A percentile compares a stretch with the other conserved stretches of the same genome.
Conservation (phyloP, 2,329 filamentous ascomycete genomes). For the Penicillium brevicompactum region DNA sequence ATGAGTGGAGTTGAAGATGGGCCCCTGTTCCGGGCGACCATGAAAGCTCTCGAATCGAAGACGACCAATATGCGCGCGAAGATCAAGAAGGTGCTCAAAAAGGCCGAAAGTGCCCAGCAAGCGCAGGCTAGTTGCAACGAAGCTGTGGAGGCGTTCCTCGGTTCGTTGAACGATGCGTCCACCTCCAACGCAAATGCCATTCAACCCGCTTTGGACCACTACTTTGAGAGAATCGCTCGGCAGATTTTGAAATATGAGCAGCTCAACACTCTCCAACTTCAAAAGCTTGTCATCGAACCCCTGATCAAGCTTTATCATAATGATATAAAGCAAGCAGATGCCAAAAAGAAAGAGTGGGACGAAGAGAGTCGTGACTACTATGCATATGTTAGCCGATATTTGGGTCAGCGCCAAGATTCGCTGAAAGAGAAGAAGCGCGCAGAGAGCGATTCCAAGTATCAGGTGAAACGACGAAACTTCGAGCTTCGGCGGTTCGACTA, state of each 20-base stretch:
- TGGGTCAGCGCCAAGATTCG: slow-evolving; percentile 94
- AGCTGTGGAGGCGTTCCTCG: slow-evolving; percentile 78
- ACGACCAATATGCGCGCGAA: slow-evolving; percentile 89
- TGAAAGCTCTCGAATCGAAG: slow-evolving; percentile 95
- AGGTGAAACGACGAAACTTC: slow-evolving; percentile 88
- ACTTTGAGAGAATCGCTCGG: slow-evolving; percentile 93
- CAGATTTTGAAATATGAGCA: slow-evolving; percentile 88
- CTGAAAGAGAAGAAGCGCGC: slow-evolving; percentile 95
- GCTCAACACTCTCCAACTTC: slow-evolving; percentile 79
- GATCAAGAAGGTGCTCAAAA: slow-evolving; percentile 95
- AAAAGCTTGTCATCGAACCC: slow-evolving; percentile 93
- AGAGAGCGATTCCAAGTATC: slow-evolving; percentile 95
- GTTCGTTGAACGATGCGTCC: slow-evolving; percentile 82
- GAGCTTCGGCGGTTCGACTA: slow-evolving; percentile 98
- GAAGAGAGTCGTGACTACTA: slow-evolving; percentile 99
- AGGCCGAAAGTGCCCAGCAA: slow-evolving; percentile 82
- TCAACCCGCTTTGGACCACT: slow-evolving; percentile 95
- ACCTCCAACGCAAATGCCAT: slow-evolving; percentile 92
- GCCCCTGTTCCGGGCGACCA: slow-evolving; percentile 91
- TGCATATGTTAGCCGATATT: slow-evolving; percentile 87
- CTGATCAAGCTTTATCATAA: slow-evolving; percentile 87
- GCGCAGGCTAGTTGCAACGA: slow-evolving; percentile 85
- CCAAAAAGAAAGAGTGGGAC: slow-evolving; percentile 96
- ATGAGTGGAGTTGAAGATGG: slow-evolving; percentile 86
- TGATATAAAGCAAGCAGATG: slow-evolving; percentile 96